These are phyloP conservation scores for Phytophthora fragariae DNA, from an alignment of 352 stramenopile genomes.

Conservation along the genomic window DNA sequence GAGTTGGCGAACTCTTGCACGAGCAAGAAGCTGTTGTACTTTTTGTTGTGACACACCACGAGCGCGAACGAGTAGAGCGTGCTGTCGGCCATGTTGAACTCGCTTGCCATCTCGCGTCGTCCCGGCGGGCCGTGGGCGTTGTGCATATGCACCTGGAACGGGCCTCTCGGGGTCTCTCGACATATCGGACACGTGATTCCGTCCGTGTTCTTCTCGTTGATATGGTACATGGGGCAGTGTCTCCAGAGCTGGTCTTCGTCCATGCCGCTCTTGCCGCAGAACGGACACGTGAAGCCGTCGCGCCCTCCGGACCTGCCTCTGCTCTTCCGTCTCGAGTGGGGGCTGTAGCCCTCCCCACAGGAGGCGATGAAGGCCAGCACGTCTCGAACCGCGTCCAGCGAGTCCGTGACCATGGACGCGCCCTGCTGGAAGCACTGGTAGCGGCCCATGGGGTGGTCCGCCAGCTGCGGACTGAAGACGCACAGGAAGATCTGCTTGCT, in stretches of 20 bases:
- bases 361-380: conserved; percentile 77
- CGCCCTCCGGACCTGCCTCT: conserved; percentile 34
- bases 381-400: conserved; percentile 62
- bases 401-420: conserved; percentile 85
- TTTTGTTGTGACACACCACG: conserved; percentile 86
- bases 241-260: conserved; percentile 86
- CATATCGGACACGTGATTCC: conserved; percentile 81
- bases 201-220: conserved; percentile 86
- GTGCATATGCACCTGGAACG: conserved; percentile 89
- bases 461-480: conserved; percentile 81
- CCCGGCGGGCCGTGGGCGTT: conserved; percentile 84
- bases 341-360: conserved; percentile 28
- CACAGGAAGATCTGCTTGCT: conserved; percentile 88
- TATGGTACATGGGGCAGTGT: conserved; percentile 86
- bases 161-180: conserved; percentile 61
- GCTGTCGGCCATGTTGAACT: conserved; percentile 80
- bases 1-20: conserved; percentile 90
- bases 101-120: conserved; percentile 80
- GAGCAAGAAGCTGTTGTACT: conserved; percentile 84
- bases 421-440: conserved; percentile 85
- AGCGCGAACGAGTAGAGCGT: conserved; percentile 86
- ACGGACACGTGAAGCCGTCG: conserved; percentile 67
- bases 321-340: conserved; percentile 16
- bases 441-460: conserved; percentile 70
- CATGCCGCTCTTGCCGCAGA: conserved; percentile 78